Evolutionary conservation across 1,284 basidiomycete species (phyloP).

Genomic region (Rhodofomes roseus): DNA sequence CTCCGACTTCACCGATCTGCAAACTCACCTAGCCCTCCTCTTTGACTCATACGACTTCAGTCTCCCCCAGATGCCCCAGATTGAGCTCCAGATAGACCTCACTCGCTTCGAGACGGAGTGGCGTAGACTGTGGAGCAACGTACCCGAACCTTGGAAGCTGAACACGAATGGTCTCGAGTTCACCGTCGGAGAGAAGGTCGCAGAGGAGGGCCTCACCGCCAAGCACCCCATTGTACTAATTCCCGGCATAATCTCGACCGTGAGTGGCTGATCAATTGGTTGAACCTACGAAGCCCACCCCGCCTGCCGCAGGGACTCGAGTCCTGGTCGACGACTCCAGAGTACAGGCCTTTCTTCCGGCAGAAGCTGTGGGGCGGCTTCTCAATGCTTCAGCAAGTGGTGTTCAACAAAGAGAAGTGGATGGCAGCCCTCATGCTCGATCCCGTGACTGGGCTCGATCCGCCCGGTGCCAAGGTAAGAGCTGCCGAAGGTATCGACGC

Average conservation of each 20-base stretch:
- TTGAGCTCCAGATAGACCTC: constrained; percentile 53
- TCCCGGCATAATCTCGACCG: constrained; percentile 78
- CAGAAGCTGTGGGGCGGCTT: constrained; percentile 86
- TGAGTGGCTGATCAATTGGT: constrained; percentile 28
- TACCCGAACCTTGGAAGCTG: constrained; percentile 78
- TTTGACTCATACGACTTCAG: constrained; percentile 46
- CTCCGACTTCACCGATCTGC: constrained; percentile 48
- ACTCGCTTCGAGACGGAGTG: constrained; percentile 67
- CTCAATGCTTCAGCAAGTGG: constrained; percentile 84
- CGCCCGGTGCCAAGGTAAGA: constrained; percentile 83
- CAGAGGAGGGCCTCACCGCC: constrained; percentile 63
- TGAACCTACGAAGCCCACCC: background rate
- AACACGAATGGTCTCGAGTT: constrained; percentile 84
- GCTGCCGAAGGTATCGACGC: constrained; percentile 92
- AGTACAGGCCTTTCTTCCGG: constrained; percentile 78
- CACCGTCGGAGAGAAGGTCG: constrained; percentile 73
- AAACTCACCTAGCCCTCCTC: constrained; percentile 35
- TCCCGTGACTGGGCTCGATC: constrained; percentile 88
- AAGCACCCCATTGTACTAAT: constrained; percentile 78
- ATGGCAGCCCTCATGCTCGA: constrained; percentile 89
- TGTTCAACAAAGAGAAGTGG: constrained; percentile 87
- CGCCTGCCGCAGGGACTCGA: constrained; percentile 59
- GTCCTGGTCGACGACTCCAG: constrained; percentile 82
- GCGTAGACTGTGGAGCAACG: constrained; percentile 56
- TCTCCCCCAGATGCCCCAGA: constrained; percentile 53